A percentile compares a stretch with the other conserved stretches of the same genome.
These are phyloP conservation scores for Hypoxylon sp. DNA, from an alignment of 2,329 filamentous ascomycete species.

Conservation along the genomic window DNA sequence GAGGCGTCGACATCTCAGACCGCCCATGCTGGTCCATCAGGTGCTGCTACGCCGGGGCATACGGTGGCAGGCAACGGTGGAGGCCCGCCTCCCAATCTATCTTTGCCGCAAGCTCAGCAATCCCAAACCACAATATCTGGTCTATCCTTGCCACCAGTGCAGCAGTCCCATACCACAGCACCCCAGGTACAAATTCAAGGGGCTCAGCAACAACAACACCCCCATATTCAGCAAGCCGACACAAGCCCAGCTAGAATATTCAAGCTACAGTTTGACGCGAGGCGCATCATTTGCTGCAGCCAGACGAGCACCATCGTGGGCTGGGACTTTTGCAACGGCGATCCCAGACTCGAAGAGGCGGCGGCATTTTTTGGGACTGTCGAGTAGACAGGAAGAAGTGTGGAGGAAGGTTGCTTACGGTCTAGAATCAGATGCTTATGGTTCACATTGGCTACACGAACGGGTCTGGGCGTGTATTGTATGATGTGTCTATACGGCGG, in stretches of 20 bases:
- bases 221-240: constrained; percentile 56
- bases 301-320: constrained; percentile 92
- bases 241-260: constrained; percentile 74
- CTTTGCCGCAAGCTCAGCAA: constrained; percentile 29
- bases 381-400: constrained; percentile 48
- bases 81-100: constrained; percentile 31
- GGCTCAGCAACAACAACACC: constrained; percentile 52
- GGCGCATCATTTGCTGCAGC: constrained; percentile 92
- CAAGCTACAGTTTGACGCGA: constrained; percentile 94
- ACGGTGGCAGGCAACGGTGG: constrained; percentile 22
- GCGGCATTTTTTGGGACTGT: constrained; percentile 77
- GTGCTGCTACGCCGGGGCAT: constrained; percentile 7
- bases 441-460: background rate
- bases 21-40: constrained; percentile 11
- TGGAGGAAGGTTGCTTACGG: background rate
- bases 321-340: constrained; percentile 95
- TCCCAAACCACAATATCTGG: no score
- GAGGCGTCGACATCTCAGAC: constrained; percentile 30
- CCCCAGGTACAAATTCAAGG: constrained; percentile 13
- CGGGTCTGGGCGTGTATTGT: background rate
- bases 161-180: constrained; percentile 47
- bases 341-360: constrained; percentile 79
- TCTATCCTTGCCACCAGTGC: no score
- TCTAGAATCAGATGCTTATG: background rate
- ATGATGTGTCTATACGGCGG: constrained; percentile 1